Base-by-base conservation (phyloP, 1,284 basidiomycete species). In the Naganishia sp. region DNA sequence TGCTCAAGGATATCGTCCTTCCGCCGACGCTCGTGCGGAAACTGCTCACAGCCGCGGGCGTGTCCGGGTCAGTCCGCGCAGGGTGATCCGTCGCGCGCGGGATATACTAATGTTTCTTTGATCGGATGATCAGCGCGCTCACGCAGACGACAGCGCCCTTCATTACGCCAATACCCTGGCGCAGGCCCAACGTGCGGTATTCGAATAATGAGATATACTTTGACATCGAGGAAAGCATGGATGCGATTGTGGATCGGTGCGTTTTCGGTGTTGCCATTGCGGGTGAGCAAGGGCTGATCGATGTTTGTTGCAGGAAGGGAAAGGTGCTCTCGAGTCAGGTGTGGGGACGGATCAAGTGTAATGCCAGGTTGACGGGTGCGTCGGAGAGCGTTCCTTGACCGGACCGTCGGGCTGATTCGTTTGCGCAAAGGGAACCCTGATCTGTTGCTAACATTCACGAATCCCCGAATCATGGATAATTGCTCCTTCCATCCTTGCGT, bases 131-230 rank as follows among this genome's bases (percentile, higher is more conserved):
- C 42, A 60, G 63, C n/a, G 60, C 65, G 3, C n/a, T 67, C n/a
- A 43, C 42, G 39, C 74, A 75, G 5, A 74, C 76, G 42, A 82
- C 87, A 0, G 85, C 89, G 17, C 88, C 92, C 0, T 94, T 97
- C 73, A 87, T 92, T 1, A 93, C 92, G 6, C 90, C 92, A 0
- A 94, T 97, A 75, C 92, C 94, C 5, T 98, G 94, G 94, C 85
- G 95, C 57, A 90, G 90, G 72, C 85, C 88, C 3, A 90, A 90
- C 2, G 83, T 95, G 47, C 84, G 88, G 64, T 90, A 98, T 76
- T 86, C 88, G 46, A 90, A 86, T 78, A 96, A 97, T 76, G 94
- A 98, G 79, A 89, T 97, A 41, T 93, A 92, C 77, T 92, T 98
- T 75, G 94, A 98, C 75, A 85, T 96, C 67, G 84, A 86, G 3